phyloP scores from a whole-genome alignment of 2,329 filamentous ascomycete species.

The Madurella fahalii region DNA sequence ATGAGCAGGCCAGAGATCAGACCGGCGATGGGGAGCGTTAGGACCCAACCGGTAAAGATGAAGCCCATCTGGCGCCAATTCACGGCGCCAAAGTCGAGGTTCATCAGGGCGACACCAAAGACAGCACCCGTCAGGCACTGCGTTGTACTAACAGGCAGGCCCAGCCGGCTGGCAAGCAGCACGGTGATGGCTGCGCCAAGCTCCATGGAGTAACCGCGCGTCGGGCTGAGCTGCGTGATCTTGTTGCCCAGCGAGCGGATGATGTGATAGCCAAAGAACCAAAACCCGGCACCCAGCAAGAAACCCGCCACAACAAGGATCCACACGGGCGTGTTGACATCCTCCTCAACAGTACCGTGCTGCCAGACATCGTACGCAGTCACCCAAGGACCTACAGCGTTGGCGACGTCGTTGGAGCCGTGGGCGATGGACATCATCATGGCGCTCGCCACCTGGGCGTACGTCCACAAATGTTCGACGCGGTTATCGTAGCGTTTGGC shows the following conservation, averaged over 20 bases:
- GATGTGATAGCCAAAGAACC: conserved; percentile 39
- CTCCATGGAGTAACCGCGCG: conserved; percentile 36
- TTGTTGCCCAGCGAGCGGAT: conserved; percentile 38
- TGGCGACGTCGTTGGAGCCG: conserved; percentile 42
- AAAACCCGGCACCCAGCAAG: conserved; percentile 34
- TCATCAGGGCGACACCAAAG: conserved; percentile 27
- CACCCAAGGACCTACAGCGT: conserved; percentile 39
- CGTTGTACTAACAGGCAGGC: conserved; percentile 28
- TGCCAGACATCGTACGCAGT: conserved; percentile 35
- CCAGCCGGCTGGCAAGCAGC: conserved; percentile 22
- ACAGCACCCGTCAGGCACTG: conserved; percentile 28
- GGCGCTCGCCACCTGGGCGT: conserved; percentile 38
- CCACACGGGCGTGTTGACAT: neutral
- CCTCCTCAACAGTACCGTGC: conserved; percentile 21
- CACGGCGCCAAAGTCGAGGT: conserved; percentile 23
- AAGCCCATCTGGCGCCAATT: conserved; percentile 29
- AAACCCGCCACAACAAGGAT: conserved; percentile 28
- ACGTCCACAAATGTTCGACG: conserved; percentile 46
- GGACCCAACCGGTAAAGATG: conserved; percentile 28
- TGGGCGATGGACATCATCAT: conserved; percentile 42
- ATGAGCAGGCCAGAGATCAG: conserved; percentile 25
- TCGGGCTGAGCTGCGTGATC: conserved; percentile 38
- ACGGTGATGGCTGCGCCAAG: conserved; percentile 37
- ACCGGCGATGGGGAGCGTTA: conserved; percentile 26
- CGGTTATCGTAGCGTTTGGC: conserved; percentile 42